These are phyloP conservation scores for Penicillium paradoxum DNA, from an alignment of 495 filamentous ascomycete species.

Conservation along the genomic window DNA sequence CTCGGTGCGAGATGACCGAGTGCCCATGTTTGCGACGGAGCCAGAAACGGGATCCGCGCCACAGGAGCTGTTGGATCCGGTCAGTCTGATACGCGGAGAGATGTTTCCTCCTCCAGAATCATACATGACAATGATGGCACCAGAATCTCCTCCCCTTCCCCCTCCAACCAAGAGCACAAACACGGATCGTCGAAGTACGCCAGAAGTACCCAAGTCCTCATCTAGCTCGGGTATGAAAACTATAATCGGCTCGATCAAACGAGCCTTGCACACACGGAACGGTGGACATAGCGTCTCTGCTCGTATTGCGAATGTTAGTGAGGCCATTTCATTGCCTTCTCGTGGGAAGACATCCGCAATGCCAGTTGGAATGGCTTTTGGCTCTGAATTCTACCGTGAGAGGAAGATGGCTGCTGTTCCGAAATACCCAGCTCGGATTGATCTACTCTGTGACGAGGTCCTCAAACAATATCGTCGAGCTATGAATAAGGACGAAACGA, in stretches of 20 bases:
- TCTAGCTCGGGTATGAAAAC: conserved; percentile 70
- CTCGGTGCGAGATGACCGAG: conserved; percentile 70
- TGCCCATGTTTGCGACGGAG: conserved; percentile 44
- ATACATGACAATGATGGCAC: conserved; percentile 67
- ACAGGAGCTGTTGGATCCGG: conserved; percentile 64
- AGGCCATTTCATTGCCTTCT: conserved; percentile 17
- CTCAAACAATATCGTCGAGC: conserved; percentile 54
- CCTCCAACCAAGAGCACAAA: conserved; percentile 16
- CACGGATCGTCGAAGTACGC: conserved; percentile 31
- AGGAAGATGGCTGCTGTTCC: conserved; percentile 33
- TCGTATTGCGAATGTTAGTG: conserved; percentile 34
- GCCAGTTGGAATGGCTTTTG: conserved; percentile 44
- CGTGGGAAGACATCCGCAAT: conserved; percentile 42
- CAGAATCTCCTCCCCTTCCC: conserved; percentile 51
- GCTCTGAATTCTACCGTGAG: conserved; percentile 43
- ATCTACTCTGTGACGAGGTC: conserved; percentile 74
- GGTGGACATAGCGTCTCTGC: conserved; percentile 38
- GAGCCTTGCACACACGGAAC: conserved; percentile 72
- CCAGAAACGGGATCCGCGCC: conserved; percentile 1
- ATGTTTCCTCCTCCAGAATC: conserved; percentile 70
- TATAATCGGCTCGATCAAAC: conserved; percentile 80
- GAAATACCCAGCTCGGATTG: conserved; percentile 51
- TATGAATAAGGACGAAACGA: conserved; percentile 12
- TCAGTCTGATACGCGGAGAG: conserved; percentile 79
- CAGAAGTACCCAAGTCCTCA: conserved; percentile 29